Evolutionary conservation across 139 green algal species (phyloP).

Genomic region (Parachlorella kessleri): DNA sequence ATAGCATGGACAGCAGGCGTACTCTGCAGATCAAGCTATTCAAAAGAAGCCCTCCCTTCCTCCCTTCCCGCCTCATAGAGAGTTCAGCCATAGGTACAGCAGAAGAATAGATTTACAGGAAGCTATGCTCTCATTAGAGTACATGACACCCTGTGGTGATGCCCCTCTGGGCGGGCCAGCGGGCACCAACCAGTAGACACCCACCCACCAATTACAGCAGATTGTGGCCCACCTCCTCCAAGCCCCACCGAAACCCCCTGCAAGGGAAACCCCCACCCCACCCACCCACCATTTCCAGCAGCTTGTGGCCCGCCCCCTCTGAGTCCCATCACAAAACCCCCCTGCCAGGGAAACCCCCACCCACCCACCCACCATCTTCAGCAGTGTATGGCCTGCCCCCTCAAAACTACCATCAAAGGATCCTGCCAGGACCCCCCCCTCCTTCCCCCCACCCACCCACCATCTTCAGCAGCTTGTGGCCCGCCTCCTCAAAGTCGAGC

Average conservation of each 20-base stretch:
- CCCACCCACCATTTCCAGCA: constrained; percentile 88
- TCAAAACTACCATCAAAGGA: background rate
- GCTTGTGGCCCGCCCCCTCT: constrained; percentile 99
- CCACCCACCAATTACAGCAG: background rate
- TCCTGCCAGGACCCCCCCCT: background rate
- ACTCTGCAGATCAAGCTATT: too few species aligned
- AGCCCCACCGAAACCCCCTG: background rate
- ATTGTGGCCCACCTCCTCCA: background rate
- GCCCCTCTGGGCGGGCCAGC: too few species aligned
- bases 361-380: background rate
- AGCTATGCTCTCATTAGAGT: too few species aligned
- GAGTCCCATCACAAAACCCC: constrained; percentile 69
- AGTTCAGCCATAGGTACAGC: too few species aligned
- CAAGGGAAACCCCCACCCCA: background rate
- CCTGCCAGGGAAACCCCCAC: background rate
- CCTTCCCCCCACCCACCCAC: background rate
- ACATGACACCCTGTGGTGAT: too few species aligned
- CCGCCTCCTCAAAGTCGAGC: constrained; percentile 99
- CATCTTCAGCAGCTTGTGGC: constrained; percentile 99
- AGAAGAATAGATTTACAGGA: too few species aligned
- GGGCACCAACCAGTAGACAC: background rate
- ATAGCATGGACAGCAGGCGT: background rate
- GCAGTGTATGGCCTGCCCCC: background rate
- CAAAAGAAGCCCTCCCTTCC: too few species aligned
- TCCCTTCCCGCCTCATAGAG: too few species aligned